These are phyloP conservation scores for Vararia minispora DNA, from an alignment of 768 basidiomycete genomes.

Conservation along the genomic window DNA sequence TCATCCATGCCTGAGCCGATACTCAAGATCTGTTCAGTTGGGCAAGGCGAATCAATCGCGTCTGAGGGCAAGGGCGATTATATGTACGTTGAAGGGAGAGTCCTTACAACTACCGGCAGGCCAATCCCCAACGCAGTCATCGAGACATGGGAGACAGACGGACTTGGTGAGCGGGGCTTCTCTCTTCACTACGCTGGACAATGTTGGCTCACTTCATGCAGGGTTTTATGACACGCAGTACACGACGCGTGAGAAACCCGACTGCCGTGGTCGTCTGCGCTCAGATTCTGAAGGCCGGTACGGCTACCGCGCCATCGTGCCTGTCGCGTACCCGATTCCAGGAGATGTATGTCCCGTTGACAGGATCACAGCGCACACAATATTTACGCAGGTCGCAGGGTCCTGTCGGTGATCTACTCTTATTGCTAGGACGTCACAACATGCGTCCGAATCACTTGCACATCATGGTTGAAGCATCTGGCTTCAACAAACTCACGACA, in stretches of 20 bases:
- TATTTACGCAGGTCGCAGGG: slow-evolving; percentile 29
- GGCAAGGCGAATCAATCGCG: slow-evolving; percentile 64
- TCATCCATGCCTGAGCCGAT: not conserved
- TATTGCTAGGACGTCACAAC: slow-evolving; percentile 51
- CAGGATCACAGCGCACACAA: too few relatives aligned
- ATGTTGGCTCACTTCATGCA: slow-evolving; percentile 11
- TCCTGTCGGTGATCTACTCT: slow-evolving; percentile 55
- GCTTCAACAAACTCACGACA: slow-evolving; percentile 62
- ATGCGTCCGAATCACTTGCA: slow-evolving; percentile 78
- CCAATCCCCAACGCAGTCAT: slow-evolving; percentile 56
- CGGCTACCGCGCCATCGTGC: slow-evolving; percentile 62
- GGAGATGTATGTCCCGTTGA: slow-evolving; percentile 36
- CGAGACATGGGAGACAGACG: slow-evolving; percentile 82
- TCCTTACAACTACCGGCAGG: slow-evolving; percentile 47
- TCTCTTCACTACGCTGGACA: not conserved
- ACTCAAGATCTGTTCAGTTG: slow-evolving; percentile 29
- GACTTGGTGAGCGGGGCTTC: slow-evolving; percentile 29
- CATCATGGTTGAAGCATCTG: slow-evolving; percentile 57
- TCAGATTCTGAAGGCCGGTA: slow-evolving; percentile 53
- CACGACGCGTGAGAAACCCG: slow-evolving; percentile 39
- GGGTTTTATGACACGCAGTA: slow-evolving; percentile 42
- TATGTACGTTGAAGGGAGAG: slow-evolving; percentile 67
- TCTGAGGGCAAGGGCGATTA: slow-evolving; percentile 83
- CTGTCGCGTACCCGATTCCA: slow-evolving; percentile 66
- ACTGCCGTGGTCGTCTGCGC: slow-evolving; percentile 60